Evolutionary conservation across 345 rosid species (phyloP).

Genomic region (Populus tremula): DNA sequence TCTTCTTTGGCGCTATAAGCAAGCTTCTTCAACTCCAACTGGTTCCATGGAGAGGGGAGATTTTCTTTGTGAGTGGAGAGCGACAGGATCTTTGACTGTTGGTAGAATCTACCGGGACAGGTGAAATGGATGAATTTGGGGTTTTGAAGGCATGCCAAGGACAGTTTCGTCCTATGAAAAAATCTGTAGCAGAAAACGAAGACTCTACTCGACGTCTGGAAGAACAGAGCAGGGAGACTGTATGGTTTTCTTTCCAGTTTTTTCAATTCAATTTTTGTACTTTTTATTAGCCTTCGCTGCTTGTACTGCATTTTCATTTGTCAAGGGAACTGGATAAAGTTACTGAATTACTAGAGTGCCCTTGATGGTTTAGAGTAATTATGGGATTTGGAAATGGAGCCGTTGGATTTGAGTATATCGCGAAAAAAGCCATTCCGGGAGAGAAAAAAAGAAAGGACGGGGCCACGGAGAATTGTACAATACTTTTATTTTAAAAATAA

Average conservation of each 20-base stretch:
- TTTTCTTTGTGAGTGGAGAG: not conserved
- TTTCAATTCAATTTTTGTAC: no score
- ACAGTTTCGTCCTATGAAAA: constrained; percentile 19
- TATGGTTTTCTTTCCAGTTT: no score
- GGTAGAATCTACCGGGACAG: constrained; percentile 35
- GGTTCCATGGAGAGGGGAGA: not conserved
- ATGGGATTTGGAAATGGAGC: not conserved
- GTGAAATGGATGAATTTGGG: not conserved
- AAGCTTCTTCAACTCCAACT: not conserved
- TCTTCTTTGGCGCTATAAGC: not conserved
- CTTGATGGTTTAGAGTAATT: not conserved
- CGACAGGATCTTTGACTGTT: constrained; percentile 49
- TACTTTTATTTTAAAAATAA: no score
- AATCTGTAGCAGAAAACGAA: not conserved
- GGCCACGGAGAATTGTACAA: no score
- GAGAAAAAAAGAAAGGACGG: no score
- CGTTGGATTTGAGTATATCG: not conserved
- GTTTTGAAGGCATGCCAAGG: constrained; percentile 11
- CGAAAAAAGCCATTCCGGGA: not conserved
- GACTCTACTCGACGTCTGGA: not conserved
- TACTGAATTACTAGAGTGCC: not conserved
- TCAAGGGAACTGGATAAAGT: constrained; percentile 18
- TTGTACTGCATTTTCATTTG: not conserved
- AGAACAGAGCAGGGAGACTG: not conserved
- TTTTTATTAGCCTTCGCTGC: no score